These are phyloP conservation scores for Pseudogymnoascus sp. DNA, from an alignment of 2,329 filamentous ascomycete species.

Conservation along the genomic window DNA sequence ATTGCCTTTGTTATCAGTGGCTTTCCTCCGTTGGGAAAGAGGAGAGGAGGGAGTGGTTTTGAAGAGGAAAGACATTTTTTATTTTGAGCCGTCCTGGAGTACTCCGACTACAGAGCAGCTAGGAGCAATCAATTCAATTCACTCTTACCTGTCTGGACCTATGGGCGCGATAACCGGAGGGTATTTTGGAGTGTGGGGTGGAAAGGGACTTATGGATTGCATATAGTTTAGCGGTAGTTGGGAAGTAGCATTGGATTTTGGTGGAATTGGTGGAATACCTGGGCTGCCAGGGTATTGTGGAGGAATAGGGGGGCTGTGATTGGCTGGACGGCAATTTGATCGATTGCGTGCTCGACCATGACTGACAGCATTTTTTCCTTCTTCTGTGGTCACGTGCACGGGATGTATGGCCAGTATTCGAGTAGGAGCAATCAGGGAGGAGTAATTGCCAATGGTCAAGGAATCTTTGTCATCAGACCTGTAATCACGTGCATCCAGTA, in stretches of 20 bases:
- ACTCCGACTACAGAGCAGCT: background rate
- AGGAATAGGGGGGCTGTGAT: background rate
- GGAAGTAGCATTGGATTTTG: background rate
- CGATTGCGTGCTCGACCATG: slow-evolving; percentile 9
- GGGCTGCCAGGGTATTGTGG: slow-evolving; percentile 6
- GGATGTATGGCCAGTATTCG: background rate
- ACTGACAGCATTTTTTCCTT: background rate
- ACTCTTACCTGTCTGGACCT: slow-evolving; percentile 6
- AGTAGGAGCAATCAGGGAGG: background rate
- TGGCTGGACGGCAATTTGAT: slow-evolving; percentile 1
- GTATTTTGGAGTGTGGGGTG: slow-evolving; percentile 2
- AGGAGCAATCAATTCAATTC: slow-evolving; percentile 5
- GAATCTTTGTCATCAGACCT: background rate
- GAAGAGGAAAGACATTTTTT: slow-evolving; percentile 31
- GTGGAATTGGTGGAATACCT: background rate
- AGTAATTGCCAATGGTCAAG: slow-evolving; percentile 1
- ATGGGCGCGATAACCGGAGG: slow-evolving; percentile 7
- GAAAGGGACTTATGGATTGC: too few relatives aligned
- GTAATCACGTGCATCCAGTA: background rate
- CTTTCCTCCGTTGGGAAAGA: slow-evolving; percentile 18
- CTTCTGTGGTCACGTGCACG: background rate
- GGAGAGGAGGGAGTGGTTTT: slow-evolving; percentile 21
- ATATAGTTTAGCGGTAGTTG: too few relatives aligned
- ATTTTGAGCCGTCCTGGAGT: slow-evolving; percentile 6
- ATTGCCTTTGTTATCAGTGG: slow-evolving; percentile 23